Base-by-base conservation (phyloP, 805 yeast genomes). In the Starmerella potacharoeniae region DNA sequence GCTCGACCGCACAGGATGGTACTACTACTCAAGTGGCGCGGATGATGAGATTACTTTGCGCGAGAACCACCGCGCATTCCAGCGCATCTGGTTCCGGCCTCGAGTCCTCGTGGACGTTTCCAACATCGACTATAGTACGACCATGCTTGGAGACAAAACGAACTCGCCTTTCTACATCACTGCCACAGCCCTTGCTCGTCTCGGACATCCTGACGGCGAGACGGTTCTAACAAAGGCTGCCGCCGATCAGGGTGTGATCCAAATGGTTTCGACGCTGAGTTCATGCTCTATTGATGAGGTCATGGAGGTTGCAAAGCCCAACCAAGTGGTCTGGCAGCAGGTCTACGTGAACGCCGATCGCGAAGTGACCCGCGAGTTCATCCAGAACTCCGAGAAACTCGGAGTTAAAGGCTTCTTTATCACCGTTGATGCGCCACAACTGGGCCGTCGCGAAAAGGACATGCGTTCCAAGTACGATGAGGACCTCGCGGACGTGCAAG, bases 131-230 rank as follows among this genome's bases (percentile, higher is more conserved):
- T 68, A 81, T 35, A 68, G 83, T 10, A 83, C 95, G 9, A 75
- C 79, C 6, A 79, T 91, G 79, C 73, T 91, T 41, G 96, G 96
- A n/a, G 65, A 79, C 17, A 72, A 75, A 51, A 74, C 81, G 1
- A 71, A 78, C 16, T 85, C 82, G 13, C 97, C 97, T 14, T 88
- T 91, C 68, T 91, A 90, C 66, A 80, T 84, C 53, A 77, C 91
- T 41, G 97, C 97, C 1, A 87, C 97, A 6, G 97, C 97, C 0
- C 74, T 89, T 58, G 96, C 95, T 39, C 84, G 83, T 65, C 76
- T 91, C 61, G 97, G 97, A 4, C 93, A 90, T 65, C 88, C 88
- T 2, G 96, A 87, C 42, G 97, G 97, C 55, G 97, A 91, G 69
- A 79, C 80, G 56, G 88, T 84, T 16, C 77, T 91, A 60, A 88